Base-by-base conservation (phyloP, 257 asterid species). In the Penstemon eatonii region DNA sequence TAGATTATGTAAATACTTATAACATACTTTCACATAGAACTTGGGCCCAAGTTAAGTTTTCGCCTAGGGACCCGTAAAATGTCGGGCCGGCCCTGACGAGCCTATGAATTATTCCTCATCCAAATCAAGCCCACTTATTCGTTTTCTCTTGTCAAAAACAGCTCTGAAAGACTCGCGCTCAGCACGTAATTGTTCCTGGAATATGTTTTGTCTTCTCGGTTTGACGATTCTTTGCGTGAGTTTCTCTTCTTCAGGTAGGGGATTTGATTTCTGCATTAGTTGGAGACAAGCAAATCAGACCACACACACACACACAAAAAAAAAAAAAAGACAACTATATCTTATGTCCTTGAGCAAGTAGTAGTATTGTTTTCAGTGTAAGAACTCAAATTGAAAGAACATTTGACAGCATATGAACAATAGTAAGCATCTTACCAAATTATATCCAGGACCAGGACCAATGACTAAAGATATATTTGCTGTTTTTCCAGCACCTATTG, bases 361-460 rank as follows among this genome's bases (percentile, higher is more conserved):
- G n/a, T 56, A 15, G 18, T 15, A 15, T 15, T 15, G 18, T 15
- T 15, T 15, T 15, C 18, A 15, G 18, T 15, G 18, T 15, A 15
- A 15, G 18, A 15, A 15, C 18, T 15, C 18, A 15, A 15, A 15
- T 15, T 15, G 18, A 15, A 15, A 15, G 18, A 15, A 15, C 18
- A 15, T 15, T 15, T 15, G 18, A 15, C 0, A 55, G 49, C 7
- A 10, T 70, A 65, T 39, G 3, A 58, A 45, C 7, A 12, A 53
- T 18, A 40, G 49, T 62, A 45, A 61, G 68, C 39, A 63, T 66
- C 89, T 85, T 77, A 93, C 97, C 97, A 77, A 65, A 77, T 88
- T 90, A 90, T 93, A 93, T 63, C 99, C 99, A 73, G 82, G 78
- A 54, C 99, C 99, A 70, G 96, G 92, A 75, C 99, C 99, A 60